Evolutionary conservation across 108 stramenopile species (phyloP), one percentile per base, ranked within the genome.

Genomic region (Pseudonitzschia multiseries): DNA sequence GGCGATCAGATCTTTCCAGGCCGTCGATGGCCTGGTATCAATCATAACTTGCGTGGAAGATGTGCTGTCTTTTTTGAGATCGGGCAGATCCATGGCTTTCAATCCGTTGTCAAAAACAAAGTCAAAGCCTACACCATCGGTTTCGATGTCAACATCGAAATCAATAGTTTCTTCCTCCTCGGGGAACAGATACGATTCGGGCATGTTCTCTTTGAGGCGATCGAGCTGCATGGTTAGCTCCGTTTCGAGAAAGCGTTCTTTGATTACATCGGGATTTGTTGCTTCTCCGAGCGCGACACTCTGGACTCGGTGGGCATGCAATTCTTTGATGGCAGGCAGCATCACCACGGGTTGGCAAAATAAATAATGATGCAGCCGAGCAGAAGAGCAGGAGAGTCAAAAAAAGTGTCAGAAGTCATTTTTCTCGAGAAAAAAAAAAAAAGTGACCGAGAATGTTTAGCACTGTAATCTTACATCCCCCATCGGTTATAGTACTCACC

Each of bases 301-400:
- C 53, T 77, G 69, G 22, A 77, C 64, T 21, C 76, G 76, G n/a
- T 71, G 61, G n/a, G 46, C 48, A 28, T 77, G 76, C 33, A 77
- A 22, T 41, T 70, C 76, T 77, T 48, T 4, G 32, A 75, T 8
- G 27, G 14, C 10, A 4, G n/a, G n/a, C n/a, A n/a, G n/a, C n/a
- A n/a, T n/a, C n/a, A n/a, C n/a, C 27, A 57, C 53, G 13, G 12
- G 4, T 36, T 36, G 36, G 6, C 36, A 36, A 36, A 69, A 41
- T n/a, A n/a, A n/a, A n/a, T n/a, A n/a, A n/a, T 48, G 14, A 18
- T 48, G 46, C 20, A 56, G 33, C 15, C 18, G 26, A n/a, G 54
- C 20, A 8, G 17, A 27, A n/a, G 12, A 61, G 60, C 24, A 57
- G 22, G 14, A 57, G 22, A 27, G 56, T 15, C 12, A 15, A 33